Evolutionary conservation across 306 rosid genomes (phyloP), one percentile per base, ranked within the genome.

Genomic region (Castanea sativa): DNA sequence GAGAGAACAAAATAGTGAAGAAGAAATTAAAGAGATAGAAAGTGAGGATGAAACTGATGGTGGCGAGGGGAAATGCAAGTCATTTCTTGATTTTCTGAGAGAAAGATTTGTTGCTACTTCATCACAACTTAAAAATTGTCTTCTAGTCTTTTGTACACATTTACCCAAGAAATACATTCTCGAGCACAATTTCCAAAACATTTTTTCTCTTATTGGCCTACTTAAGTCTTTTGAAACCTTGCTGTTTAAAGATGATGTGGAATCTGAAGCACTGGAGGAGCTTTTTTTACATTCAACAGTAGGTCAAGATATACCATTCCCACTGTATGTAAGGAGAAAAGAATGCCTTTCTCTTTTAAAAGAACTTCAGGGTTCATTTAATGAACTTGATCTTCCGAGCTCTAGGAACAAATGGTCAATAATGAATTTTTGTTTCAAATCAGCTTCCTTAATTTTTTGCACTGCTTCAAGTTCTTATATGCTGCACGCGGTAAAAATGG

Each of bases 381-480:
- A 49, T 51, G 27, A 14, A 67, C 89, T 93, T n/a, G 45, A 55
- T 2, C 76, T 89, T 55, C 98, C 96, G 58, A 73, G 45, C 29
- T 49, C 16, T 70, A 3, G 11, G 77, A 63, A 27, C 45, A 6
- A 65, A 52, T 69, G 55, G 51, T 60, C 73, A 16, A 45, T 92
- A 10, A 63, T 2, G 83, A 59, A 75, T 6, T 93, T 91, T 71
- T 93, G 96, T 71, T 81, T 91, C 20, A 84, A 70, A 82, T 58
- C 85, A 25, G 90, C 96, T 60, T 87, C 90, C 21, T 74, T 93
- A 79, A 81, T 91, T 61, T 91, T 93, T 75, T 89, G 76, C 86
- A 88, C 97, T 14, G 88, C 90, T 6, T 91, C 96, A 32, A 91
- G 89, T 71, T 91, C 97, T 12, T 88, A 30, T 80, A 81, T 80